Base-by-base conservation (phyloP, 768 basidiomycete species). In the Suillus subluteus region DNA sequence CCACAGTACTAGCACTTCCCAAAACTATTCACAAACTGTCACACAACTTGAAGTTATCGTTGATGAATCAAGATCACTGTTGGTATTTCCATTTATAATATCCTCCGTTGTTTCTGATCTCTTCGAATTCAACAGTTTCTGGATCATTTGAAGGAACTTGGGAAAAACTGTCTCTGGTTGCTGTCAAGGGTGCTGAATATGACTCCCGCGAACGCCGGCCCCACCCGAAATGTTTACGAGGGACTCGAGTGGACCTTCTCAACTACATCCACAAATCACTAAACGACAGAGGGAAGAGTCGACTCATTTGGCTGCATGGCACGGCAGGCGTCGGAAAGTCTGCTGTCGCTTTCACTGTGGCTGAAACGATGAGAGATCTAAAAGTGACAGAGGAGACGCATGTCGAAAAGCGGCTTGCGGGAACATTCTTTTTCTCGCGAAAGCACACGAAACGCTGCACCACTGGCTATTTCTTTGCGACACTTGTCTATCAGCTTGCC, bases 121-220 rank as follows among this genome's bases (percentile, higher is more conserved):
- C 58, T 8, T 58, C n/a, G n/a, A n/a, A n/a, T n/a, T n/a, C 4
- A 38, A 38, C 2, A 58, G 58, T 9, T 58, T 8, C 7, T 23
- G 37, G 37, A 38, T 58, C 58, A 4, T 58, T 32, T 55, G 54
- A 55, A 55, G 54, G 54, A 32, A 55, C 58, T 26, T 58, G 58
- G 38, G 58, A 58, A 23, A 58, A 16, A 23, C n/a, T 58, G n/a
- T 38, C 37, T 8, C 58, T 40, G 23, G 37, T 58, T 18, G 54
- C 54, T 18, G 54, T 55, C 55, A 56, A 35, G 32, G 54, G 55
- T 35, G 55, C 55, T 35, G 55, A 56, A 35, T 56, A 56, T 21
- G 55, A 56, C 55, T 56, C 55, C 6, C 55, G 32, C 11, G 55
- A 56, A 56, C 32, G 55, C 12, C 55, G 11, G 32, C 55, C 55